These are phyloP conservation scores for Rosa hybrid DNA, from an alignment of 331 rosid species.

Conservation along the genomic window DNA sequence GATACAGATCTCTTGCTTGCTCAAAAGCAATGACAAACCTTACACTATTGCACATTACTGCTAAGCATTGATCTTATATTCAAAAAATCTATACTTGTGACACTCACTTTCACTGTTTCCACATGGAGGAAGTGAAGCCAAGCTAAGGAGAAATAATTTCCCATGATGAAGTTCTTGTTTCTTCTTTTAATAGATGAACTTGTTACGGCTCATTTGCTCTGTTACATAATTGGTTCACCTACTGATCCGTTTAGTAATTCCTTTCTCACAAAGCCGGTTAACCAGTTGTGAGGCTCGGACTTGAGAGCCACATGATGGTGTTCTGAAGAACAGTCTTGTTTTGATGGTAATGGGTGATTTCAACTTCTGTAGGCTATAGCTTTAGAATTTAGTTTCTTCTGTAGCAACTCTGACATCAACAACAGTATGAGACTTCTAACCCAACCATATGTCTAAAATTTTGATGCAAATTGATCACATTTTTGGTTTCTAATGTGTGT, in stretches of 20 bases:
- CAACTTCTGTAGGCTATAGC: not conserved
- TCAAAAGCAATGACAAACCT: not conserved
- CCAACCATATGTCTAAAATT: not conserved
- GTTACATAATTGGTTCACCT: not conserved
- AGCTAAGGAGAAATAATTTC: not conserved
- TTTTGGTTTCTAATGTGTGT: conserved; percentile 9
- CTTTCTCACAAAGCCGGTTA: not conserved
- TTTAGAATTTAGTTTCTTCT: not conserved
- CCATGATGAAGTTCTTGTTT: not conserved
- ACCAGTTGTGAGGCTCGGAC: not conserved
- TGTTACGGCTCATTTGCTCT: not conserved
- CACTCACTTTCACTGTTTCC: not conserved
- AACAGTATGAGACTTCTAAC: not conserved
- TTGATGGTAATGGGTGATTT: not conserved
- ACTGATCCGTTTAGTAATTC: not conserved
- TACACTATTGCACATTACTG: not conserved
- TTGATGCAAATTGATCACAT: not conserved
- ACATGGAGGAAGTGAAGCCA: not conserved
- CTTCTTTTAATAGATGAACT: not conserved
- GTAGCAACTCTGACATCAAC: not conserved
- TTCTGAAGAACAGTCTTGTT: not conserved
- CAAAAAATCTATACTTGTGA: not conserved
- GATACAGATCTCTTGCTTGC: not conserved
- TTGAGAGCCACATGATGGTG: not conserved
- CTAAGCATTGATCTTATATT: not conserved